These are phyloP conservation scores for Echinochloa phyllopogon DNA, from an alignment of 176 grass and related monocot species.

Conservation along the genomic window DNA sequence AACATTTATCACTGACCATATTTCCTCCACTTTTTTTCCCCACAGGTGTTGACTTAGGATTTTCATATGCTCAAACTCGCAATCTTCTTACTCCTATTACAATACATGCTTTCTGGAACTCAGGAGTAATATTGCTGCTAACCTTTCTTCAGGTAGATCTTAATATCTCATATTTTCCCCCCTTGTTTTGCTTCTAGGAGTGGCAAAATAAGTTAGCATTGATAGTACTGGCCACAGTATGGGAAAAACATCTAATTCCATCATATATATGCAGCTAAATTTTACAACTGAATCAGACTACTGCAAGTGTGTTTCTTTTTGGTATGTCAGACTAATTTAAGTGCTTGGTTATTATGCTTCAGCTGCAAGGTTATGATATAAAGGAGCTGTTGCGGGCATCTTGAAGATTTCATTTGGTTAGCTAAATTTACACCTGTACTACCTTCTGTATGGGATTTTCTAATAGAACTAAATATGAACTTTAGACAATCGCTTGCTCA, in stretches of 20 bases:
- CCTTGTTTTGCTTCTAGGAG: background rate
- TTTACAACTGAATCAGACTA: background rate
- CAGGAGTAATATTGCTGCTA: constrained; percentile 88
- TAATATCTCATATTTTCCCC: background rate
- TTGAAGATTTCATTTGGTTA: constrained; percentile 50
- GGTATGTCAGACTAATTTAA: constrained; percentile 18
- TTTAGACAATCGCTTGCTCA: constrained; percentile 2
- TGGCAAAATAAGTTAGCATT: background rate
- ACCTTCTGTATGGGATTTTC: constrained; percentile 19
- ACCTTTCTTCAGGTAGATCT: constrained; percentile 86
- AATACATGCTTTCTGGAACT: constrained; percentile 91
- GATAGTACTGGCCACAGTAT: background rate
- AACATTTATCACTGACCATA: background rate
- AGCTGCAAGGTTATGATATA: constrained; percentile 91
- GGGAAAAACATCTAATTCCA: background rate
- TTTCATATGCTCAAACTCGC: constrained; percentile 90
- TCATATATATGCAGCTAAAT: background rate
- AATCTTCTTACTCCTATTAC: constrained; percentile 92
- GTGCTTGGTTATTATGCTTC: constrained; percentile 32
- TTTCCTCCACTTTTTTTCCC: background rate
- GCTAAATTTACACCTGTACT: background rate
- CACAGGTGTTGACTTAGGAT: constrained; percentile 80
- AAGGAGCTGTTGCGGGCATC: constrained; percentile 81
- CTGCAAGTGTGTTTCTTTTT: background rate
- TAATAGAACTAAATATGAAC: constrained; percentile 2